Conservation (phyloP, 352 stramenopile genomes). For the Pythium utonaiense region DNA sequence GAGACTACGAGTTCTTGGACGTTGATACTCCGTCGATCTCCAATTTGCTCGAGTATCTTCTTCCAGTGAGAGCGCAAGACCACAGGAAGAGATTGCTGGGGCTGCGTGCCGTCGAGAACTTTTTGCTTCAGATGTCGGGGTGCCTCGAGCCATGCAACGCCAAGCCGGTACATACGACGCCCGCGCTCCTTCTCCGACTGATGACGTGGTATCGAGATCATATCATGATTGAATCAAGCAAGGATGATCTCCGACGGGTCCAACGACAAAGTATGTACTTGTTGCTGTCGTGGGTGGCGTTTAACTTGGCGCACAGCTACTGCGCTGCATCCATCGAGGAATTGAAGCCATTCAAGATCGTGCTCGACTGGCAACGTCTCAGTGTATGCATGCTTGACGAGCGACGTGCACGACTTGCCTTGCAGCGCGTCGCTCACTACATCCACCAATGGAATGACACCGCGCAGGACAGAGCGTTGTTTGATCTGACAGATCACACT, state of each 20-base stretch:
- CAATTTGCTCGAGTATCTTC: background rate
- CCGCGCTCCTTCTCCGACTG: conserved; percentile 1
- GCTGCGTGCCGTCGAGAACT: conserved; percentile 1
- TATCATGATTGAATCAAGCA: background rate
- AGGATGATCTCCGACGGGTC: conserved; percentile 11
- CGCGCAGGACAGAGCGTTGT: background rate
- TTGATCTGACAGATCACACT: conserved; percentile 15
- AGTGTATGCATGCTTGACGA: conserved; percentile 14
- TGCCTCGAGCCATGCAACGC: background rate
- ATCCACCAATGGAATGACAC: conserved; percentile 6
- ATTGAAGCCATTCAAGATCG: conserved; percentile 8
- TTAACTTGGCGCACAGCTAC: conserved; percentile 1
- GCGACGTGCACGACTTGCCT: background rate
- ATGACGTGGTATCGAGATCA: conserved; percentile 7
- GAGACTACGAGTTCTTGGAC: conserved; percentile 2
- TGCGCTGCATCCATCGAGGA: background rate
- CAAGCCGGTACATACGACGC: background rate
- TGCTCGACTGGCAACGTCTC: conserved; percentile 8
- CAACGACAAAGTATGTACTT: conserved; percentile 13
- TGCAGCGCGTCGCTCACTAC: conserved; percentile 6
- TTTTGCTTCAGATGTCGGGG: background rate
- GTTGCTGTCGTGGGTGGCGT: conserved; percentile 6
- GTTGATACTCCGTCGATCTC: background rate
- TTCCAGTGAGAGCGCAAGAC: background rate
- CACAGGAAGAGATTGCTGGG: background rate